phyloP scores from a whole-genome alignment of 495 filamentous ascomycete species.

The Aspergillus avenaceus region DNA sequence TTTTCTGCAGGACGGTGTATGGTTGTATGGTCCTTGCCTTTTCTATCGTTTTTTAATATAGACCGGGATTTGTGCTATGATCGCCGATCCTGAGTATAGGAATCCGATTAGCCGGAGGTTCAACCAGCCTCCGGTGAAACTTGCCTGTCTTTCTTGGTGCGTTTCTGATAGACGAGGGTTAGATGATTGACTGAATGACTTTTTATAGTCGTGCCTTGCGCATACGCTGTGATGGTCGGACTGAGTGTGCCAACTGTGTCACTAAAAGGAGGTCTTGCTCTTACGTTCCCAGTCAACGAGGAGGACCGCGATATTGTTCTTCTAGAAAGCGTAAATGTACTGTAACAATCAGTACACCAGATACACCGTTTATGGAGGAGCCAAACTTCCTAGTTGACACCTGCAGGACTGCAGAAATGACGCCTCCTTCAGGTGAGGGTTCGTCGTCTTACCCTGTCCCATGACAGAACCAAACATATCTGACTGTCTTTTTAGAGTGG shows the following conservation, averaged over 20 bases:
- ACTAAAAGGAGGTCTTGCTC: slow-evolving; percentile 36
- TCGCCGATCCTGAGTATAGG: neutral
- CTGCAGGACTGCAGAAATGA: neutral
- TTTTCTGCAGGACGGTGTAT: neutral
- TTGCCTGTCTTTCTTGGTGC: slow-evolving; percentile 49
- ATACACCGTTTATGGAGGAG: neutral
- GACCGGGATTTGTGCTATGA: neutral
- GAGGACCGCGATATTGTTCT: slow-evolving; percentile 30
- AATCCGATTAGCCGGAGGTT: neutral
- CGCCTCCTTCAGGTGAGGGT: slow-evolving; percentile 1
- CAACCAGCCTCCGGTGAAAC: slow-evolving; percentile 40
- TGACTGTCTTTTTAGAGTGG: slow-evolving; percentile 5
- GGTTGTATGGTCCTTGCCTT: neutral
- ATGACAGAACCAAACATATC: neutral
- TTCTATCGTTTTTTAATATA: neutral
- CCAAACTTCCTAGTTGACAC: neutral
- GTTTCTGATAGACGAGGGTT: slow-evolving; percentile 6
- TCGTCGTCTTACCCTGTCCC: neutral
- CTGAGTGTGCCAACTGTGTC: slow-evolving; percentile 36
- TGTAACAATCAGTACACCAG: neutral
- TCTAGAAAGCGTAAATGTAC: slow-evolving; percentile 4
- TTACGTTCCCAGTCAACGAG: slow-evolving; percentile 41
- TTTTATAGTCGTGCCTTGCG: slow-evolving; percentile 35
- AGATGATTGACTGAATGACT: slow-evolving; percentile 4
- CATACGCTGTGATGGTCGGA: slow-evolving; percentile 43